Evolutionary conservation across 345 rosid genomes (phyloP), one percentile per base, ranked within the genome.

Genomic region (Microthlaspi erraticum): DNA sequence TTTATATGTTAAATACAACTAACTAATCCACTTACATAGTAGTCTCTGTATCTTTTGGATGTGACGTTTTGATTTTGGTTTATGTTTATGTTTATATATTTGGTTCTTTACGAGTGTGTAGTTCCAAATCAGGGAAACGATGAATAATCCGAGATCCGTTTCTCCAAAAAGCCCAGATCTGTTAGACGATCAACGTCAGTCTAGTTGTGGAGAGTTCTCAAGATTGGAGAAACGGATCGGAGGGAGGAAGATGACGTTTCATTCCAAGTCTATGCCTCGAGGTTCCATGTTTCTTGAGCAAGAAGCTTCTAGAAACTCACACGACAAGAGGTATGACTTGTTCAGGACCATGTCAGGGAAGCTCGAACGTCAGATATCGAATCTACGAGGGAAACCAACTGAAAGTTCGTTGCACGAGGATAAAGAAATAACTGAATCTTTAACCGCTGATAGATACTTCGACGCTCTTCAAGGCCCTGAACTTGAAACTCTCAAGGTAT

Each of bases 391-490:
- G 38, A 90, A 61, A 81, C 85, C 90, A 1, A 46, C 0, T 2
- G 55, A 76, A 9, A 33, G 34, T 17, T 63, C 46, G 29, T 61
- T 68, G 29, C 65, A 68, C 29, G 4, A 26, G 57, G 80, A 50
- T 32, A 11, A 74, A 33, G 86, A 83, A 53, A 85, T 76, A 55
- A 57, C 51, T 18, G 85, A 79, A 20, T 71, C 79, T 68, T 76
- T 93, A n/a, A 87, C 91, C 0, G 87, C 90, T 20, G 97, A 88
- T 63, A 69, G 96, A 66, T 90, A 74, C 80, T 93, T 83, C 39
- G 97, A 93, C 64, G 97, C 96, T 53, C 70, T 93, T 63, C 86
- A 86, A 82, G 98, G 98, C 45, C 96, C 98, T 5, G 92, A 88
- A 29, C 78, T 93, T 57, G 98, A 93, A 64, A 85, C 89, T 37